Percentiles rank a stretch among this genome's conserved stretches.
Evolutionary conservation across 371 early-diverging fungal genomes (phyloP).

Genomic region (Lichtheimia ornata): DNA sequence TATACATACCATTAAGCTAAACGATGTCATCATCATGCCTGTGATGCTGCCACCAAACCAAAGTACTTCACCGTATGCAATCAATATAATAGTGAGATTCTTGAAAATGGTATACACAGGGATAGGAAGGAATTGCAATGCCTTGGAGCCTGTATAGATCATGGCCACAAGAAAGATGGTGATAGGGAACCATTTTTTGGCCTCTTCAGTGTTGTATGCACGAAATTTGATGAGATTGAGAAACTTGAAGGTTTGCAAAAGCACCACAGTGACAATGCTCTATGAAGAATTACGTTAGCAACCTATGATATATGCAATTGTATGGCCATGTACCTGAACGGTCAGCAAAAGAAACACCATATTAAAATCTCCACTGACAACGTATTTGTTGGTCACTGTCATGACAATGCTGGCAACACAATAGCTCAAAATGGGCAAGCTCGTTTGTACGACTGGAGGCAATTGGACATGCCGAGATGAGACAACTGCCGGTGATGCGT

Average conservation of each 20-base stretch:
- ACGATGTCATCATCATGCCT: conserved; percentile 79
- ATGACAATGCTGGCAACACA: conserved; percentile 84
- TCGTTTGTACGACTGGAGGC: conserved; percentile 6
- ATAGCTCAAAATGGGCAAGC: conserved; percentile 72
- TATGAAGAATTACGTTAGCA: not conserved
- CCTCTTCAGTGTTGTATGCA: conserved; percentile 60
- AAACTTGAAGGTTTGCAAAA: conserved; percentile 58
- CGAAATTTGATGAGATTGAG: conserved; percentile 70
- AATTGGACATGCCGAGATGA: conserved; percentile 19
- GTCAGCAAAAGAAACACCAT: conserved; percentile 91
- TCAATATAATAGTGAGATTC: conserved; percentile 96
- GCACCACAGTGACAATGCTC: conserved; percentile 39
- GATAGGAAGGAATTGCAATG: conserved; percentile 89
- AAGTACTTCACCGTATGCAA: conserved; percentile 92
- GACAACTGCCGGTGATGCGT: conserved; percentile 5
- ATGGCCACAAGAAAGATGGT: conserved; percentile 88
- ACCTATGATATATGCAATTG: not conserved
- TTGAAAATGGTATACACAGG: conserved; percentile 98
- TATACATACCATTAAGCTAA: conserved; percentile 79
- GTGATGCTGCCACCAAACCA: conserved; percentile 83
- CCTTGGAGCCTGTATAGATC: conserved; percentile 98
- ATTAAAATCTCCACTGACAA: conserved; percentile 80
- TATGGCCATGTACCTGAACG: conserved; percentile 63
- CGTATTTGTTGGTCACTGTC: conserved; percentile 91
- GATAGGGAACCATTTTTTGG: conserved; percentile 87